Conservation (phyloP, 306 rosid species). For the Acacia crassicarpa region DNA sequence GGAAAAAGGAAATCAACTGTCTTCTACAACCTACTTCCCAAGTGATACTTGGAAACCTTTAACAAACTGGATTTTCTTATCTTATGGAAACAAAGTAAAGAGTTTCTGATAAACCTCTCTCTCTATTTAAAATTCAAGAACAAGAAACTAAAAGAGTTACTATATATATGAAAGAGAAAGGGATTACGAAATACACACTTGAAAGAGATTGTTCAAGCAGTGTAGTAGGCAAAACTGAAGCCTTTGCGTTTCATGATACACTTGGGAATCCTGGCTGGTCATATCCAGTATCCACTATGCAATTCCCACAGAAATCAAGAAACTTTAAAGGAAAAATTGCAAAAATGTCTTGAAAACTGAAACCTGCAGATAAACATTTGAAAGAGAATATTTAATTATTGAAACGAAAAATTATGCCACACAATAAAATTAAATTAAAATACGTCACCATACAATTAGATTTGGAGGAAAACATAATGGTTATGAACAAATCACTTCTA, state of each 20-base stretch:
- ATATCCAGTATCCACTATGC: slow-evolving; percentile 29
- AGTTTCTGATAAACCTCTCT: background rate
- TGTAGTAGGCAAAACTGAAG: slow-evolving; percentile 88
- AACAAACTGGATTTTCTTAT: background rate
- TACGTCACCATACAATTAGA: background rate
- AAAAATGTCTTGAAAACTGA: background rate
- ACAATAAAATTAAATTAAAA: background rate
- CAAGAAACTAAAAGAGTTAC: background rate
- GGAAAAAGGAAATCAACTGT: background rate
- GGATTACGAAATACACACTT: slow-evolving; percentile 46
- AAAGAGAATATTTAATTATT: slow-evolving; percentile 1
- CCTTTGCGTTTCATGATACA: slow-evolving; percentile 84
- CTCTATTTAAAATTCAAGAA: slow-evolving; percentile 24
- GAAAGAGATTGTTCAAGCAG: slow-evolving; percentile 85
- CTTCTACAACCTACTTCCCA: background rate
- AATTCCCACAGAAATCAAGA: background rate
- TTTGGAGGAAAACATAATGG: background rate
- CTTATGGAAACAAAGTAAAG: background rate
- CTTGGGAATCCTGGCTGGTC: slow-evolving; percentile 45
- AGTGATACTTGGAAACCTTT: background rate
- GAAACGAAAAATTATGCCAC: background rate
- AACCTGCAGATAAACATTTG: background rate
- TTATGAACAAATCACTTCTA: background rate
- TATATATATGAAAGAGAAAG: background rate
- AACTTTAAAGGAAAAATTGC: background rate